phyloP scores from a whole-genome alignment of 2,329 filamentous ascomycete genomes.

The Salinomyces thailandicus region DNA sequence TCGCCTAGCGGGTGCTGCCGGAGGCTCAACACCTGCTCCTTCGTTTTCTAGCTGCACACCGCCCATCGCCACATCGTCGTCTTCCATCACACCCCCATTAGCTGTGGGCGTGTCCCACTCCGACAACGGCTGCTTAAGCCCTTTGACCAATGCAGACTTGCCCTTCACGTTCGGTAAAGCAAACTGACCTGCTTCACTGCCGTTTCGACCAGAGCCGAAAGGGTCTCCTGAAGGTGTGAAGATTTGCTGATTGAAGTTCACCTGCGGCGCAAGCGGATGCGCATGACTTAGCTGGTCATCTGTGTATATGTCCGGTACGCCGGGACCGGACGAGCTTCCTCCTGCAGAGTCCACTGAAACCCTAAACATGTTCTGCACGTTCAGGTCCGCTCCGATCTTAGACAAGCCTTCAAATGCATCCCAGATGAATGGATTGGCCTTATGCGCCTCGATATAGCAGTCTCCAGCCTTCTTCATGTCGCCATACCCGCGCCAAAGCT shows the following conservation, averaged over 20 bases:
- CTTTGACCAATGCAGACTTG: constrained; percentile 24
- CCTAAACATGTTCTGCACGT: constrained; percentile 78
- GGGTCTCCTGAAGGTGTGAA: constrained; percentile 27
- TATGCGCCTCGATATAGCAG: constrained; percentile 80
- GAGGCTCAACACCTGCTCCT: constrained; percentile 30
- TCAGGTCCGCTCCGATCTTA: constrained; percentile 68
- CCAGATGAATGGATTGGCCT: constrained; percentile 93
- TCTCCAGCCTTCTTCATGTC: constrained; percentile 74
- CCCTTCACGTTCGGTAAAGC: constrained; percentile 35
- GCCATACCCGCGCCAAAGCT: constrained; percentile 70
- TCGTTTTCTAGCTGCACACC: constrained; percentile 15
- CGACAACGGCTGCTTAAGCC: constrained; percentile 9
- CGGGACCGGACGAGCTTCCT: constrained; percentile 6
- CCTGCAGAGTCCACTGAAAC: constrained; percentile 53
- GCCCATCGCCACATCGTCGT: constrained; percentile 33
- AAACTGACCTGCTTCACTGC: constrained; percentile 26
- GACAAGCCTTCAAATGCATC: constrained; percentile 86
- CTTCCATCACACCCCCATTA: constrained; percentile 27
- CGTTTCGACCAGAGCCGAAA: constrained; percentile 29
- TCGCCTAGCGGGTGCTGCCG: constrained; percentile 38
- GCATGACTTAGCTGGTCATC: constrained; percentile 18
- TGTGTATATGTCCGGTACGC: constrained; percentile 19
- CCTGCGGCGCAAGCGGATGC: constrained; percentile 16
- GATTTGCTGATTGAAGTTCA: constrained; percentile 16
- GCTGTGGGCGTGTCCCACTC: constrained; percentile 39